Percentiles rank a stretch among this genome's conserved stretches.
These are phyloP conservation scores for Maudiozyma serrabonitensis DNA, from an alignment of 805 yeast genomes.

Conservation along the genomic window DNA sequence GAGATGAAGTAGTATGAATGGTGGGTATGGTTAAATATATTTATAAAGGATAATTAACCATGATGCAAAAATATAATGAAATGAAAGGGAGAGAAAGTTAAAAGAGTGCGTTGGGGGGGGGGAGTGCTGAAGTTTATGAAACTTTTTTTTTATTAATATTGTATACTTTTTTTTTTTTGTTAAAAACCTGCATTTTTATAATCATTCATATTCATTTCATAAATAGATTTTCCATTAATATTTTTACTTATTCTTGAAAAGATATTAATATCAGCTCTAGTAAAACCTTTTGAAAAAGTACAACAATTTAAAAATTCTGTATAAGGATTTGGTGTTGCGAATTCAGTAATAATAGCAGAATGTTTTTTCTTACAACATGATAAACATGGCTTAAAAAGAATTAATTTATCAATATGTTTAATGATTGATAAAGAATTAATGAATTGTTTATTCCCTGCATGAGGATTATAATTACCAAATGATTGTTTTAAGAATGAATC, in stretches of 20 bases:
- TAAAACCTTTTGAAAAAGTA: constrained; percentile 48
- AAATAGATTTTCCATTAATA: constrained; percentile 11
- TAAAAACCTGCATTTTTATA: constrained; percentile 15
- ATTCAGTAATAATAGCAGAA: background rate
- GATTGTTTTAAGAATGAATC: background rate
- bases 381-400: constrained; percentile 46
- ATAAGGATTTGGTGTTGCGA: background rate
- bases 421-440: constrained; percentile 6
- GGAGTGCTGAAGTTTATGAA: background rate
- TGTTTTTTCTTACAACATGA: constrained; percentile 35
- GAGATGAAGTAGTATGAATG: background rate
- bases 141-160: background rate
- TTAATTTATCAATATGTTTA: constrained; percentile 27
- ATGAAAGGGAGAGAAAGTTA: background rate
- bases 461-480: background rate
- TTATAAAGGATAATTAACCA: too few species aligned
- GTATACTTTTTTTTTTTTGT: background rate
- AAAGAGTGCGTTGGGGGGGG: background rate
- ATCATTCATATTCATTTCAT: constrained; percentile 14
- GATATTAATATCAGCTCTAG: constrained; percentile 21
- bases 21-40: background rate
- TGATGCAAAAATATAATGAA: background rate
- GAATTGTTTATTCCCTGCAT: background rate
- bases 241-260: constrained; percentile 13
- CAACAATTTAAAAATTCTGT: constrained; percentile 26